phyloP scores from a whole-genome alignment of 345 rosid genomes.

The Populus simonii region DNA sequence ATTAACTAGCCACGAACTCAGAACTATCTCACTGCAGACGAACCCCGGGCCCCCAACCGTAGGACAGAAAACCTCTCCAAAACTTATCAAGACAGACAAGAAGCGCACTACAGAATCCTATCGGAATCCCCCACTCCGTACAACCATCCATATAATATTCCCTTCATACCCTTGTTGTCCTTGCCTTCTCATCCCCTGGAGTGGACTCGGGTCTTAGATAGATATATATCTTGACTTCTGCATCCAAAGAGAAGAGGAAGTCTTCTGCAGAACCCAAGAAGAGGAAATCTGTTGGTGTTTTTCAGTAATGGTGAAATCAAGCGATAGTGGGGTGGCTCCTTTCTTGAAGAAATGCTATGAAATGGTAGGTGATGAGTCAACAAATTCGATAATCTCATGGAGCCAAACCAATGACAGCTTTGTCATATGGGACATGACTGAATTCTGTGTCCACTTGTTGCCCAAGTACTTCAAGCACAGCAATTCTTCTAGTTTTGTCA shows the following conservation, averaged over 20 bases:
- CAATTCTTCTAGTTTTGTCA: slow-evolving; percentile 75
- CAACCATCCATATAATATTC: background rate
- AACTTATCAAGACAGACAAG: background rate
- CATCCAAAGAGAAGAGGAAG: background rate
- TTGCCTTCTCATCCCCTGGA: background rate
- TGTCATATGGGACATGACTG: slow-evolving; percentile 55
- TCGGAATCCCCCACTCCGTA: background rate
- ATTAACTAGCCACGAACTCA: too few species aligned
- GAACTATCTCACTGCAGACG: too few species aligned
- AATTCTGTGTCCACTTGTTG: slow-evolving; percentile 60
- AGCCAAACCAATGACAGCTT: slow-evolving; percentile 45
- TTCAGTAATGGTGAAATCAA: slow-evolving; percentile 50
- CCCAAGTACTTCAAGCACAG: slow-evolving; percentile 80
- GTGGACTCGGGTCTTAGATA: background rate
- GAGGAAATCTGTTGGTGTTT: background rate
- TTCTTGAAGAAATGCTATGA: slow-evolving; percentile 82
- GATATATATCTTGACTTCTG: background rate
- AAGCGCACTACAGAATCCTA: background rate
- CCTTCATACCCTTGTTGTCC: slow-evolving; percentile 5
- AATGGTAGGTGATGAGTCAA: slow-evolving; percentile 71
- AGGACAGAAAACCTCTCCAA: too few species aligned
- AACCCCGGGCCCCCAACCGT: too few species aligned
- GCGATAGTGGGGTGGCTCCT: slow-evolving; percentile 56
- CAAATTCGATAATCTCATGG: slow-evolving; percentile 71
- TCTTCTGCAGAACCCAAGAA: background rate